Evolutionary conservation across 495 filamentous ascomycete species (phyloP), one percentile per base, ranked within the genome.

Genomic region (Neurospora sp.): DNA sequence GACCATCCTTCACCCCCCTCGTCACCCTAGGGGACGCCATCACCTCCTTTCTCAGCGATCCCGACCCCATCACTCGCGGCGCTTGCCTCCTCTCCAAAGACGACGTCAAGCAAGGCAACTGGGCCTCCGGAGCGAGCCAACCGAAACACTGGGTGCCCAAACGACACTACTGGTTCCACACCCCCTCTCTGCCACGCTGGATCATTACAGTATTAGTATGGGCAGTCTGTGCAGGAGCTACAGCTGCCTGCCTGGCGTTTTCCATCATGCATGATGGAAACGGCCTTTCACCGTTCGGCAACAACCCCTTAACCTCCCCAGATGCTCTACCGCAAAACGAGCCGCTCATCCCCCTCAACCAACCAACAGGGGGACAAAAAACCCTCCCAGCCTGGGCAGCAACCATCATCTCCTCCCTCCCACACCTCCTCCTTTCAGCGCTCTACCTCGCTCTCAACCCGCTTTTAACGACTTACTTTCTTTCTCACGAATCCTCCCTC

Each of bases 21-120:
- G 81, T 77, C 8, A 85, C 84, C 4, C 78, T 85, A 27, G 84
- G 84, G 73, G 84, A 86, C 69, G 79, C 84, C 39, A 81, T 86
- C 73, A 73, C 77, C 69, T 85, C 83, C n/a, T 86, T 85, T 72
- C 82, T 86, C 66, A 76, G 73, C 16, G 74, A 82, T 7, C 83
- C 85, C 0, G 83, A 85, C 70, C 72, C 77, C 2, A 78, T 77
- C 10, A 84, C 84, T 2, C 77, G 73, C 18, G 78, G 77, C 23
- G 73, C 77, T 20, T 85, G 79, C 42, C 79, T 86, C 23, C 76
- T 86, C 23, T 79, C 80, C 27, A 85, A 84, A 70, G 39, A 75
- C 39, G 83, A 85, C 72, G 78, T 85, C 71, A 73, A 76, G n/a
- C 74, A 79, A 23, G 82, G 81, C 20, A 72, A 77, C 69, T 85